phyloP scores from a whole-genome alignment of 148 eudicot species.

The Linanthus parryae region DNA sequence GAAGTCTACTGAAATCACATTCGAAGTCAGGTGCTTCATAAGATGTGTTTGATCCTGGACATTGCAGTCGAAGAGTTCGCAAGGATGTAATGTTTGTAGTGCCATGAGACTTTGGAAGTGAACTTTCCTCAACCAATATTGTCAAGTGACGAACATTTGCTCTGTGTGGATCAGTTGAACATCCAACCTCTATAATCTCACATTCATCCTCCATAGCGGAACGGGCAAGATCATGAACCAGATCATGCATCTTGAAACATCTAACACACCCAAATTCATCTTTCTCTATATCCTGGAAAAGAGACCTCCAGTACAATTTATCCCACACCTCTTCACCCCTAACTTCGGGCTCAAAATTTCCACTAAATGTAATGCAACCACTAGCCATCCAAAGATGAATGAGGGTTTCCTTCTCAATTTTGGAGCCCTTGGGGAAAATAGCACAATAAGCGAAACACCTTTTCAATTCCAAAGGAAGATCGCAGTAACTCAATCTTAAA shows the following conservation, averaged over 20 bases:
- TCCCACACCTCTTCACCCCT: neutral
- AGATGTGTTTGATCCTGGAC: neutral
- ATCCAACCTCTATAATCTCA: neutral
- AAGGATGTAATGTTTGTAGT: neutral
- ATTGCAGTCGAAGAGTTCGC: neutral
- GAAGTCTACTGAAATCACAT: neutral
- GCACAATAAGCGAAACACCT: no score
- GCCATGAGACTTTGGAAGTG: no score
- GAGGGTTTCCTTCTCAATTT: neutral
- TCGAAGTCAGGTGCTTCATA: no score
- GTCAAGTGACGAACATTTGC: neutral
- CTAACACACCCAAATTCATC: neutral
- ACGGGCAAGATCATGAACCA: constrained; percentile 9
- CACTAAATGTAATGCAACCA: neutral
- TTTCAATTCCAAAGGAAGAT: neutral
- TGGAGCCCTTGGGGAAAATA: neutral
- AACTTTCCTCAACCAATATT: no score
- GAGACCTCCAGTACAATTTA: neutral
- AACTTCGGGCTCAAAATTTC: neutral
- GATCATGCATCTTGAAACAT: constrained; percentile 5
- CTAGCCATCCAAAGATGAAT: no score
- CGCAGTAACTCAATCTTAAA: neutral
- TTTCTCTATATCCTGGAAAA: neutral
- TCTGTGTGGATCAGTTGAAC: neutral
- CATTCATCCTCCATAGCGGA: neutral